phyloP scores from a whole-genome alignment of 1,284 basidiomycete species.

The Cryptococcus sp. region DNA sequence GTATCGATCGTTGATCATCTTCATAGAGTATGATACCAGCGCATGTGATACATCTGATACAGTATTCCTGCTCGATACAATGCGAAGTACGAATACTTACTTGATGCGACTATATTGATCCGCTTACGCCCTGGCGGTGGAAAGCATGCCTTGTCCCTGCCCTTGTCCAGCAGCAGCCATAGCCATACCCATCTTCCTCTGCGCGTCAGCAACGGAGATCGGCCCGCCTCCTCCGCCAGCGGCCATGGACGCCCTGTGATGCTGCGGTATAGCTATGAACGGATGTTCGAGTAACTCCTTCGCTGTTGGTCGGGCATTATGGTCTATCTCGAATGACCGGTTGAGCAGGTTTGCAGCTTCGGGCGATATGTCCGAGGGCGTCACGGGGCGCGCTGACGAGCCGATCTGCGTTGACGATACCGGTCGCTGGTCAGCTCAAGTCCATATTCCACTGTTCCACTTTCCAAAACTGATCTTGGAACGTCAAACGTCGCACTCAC shows the following conservation, averaged over 20 bases:
- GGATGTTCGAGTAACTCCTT: slow-evolving; percentile 71
- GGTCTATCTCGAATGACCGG: slow-evolving; percentile 81
- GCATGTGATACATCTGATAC: too few species aligned
- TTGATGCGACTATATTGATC: too few species aligned
- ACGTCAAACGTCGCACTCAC: slow-evolving; percentile 54
- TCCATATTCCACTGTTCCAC: neutral
- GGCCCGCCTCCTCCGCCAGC: neutral
- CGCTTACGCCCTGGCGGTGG: too few species aligned
- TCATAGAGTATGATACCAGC: too few species aligned
- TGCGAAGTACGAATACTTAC: too few species aligned
- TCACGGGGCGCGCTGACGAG: slow-evolving; percentile 75
- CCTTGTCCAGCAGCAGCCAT: slow-evolving; percentile 27
- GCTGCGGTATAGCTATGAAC: slow-evolving; percentile 60
- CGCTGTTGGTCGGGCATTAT: slow-evolving; percentile 78
- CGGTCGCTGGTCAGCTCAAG: neutral
- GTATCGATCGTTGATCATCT: too few species aligned
- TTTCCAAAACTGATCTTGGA: neutral
- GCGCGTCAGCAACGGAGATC: slow-evolving; percentile 23
- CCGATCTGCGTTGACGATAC: slow-evolving; percentile 68
- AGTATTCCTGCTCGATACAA: too few species aligned
- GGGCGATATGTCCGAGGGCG: slow-evolving; percentile 81
- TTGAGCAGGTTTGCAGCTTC: slow-evolving; percentile 83
- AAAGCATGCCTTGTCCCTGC: slow-evolving; percentile 3
- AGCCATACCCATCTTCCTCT: slow-evolving; percentile 35
- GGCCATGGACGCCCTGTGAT: neutral